Conservation (phyloP, 2,329 filamentous ascomycete genomes). For the Exophiala aquamarina region DNA sequence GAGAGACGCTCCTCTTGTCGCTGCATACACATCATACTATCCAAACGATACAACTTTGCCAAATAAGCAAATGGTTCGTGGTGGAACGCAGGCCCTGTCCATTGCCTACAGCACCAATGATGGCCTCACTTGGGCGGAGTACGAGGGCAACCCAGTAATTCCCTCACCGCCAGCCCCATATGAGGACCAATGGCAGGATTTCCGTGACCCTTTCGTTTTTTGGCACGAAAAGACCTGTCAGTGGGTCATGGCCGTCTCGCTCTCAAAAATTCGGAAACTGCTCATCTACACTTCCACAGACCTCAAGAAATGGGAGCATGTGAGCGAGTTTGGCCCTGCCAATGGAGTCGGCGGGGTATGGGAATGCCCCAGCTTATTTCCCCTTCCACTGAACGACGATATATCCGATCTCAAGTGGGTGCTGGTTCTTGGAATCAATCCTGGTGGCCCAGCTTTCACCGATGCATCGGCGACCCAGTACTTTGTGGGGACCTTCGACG, state of each 20-base stretch:
- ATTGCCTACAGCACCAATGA: conserved; percentile 47
- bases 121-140: conserved; percentile 48
- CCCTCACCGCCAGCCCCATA: conserved; percentile 30
- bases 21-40: conserved; percentile 52
- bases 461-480: conserved; percentile 33
- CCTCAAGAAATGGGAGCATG: conserved; percentile 30
- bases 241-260: conserved; percentile 26
- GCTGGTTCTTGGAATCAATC: conserved; percentile 29
- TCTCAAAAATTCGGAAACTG: conserved; percentile 28
- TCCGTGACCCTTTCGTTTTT: conserved; percentile 40
- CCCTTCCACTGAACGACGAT: conserved; percentile 25
- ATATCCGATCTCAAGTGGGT: conserved; percentile 30
- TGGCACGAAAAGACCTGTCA: conserved; percentile 19
- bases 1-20: conserved; percentile 44
- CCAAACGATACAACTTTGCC: conserved; percentile 21
- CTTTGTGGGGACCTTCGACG: conserved; percentile 32
- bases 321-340: conserved; percentile 30
- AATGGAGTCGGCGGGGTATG: conserved; percentile 32
- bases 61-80: no score
- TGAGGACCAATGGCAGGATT: conserved; percentile 41
- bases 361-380: conserved; percentile 34
- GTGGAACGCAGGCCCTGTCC: conserved; percentile 47
- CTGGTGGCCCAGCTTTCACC: conserved; percentile 30
- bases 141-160: conserved; percentile 48
- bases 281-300: conserved; percentile 30